These are phyloP conservation scores for Saccharum spontaneum DNA, from an alignment of 176 grass and related monocot species.

Conservation along the genomic window DNA sequence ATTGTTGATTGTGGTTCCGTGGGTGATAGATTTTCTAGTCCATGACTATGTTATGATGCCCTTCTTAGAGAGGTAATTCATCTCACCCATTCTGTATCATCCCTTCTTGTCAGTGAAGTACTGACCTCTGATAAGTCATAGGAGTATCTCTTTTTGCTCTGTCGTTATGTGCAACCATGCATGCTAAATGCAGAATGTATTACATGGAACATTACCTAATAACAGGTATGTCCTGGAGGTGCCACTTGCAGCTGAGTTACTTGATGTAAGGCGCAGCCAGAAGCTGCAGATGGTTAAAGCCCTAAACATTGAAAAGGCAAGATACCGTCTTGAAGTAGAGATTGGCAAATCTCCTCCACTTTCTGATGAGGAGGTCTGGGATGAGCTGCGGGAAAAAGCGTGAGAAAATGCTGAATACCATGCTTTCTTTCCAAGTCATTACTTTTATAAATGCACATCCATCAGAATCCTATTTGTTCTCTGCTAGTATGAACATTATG, in stretches of 20 bases:
- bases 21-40: conserved; percentile 71
- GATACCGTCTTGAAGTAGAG: conserved; percentile 77
- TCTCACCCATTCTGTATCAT: conserved; percentile 5
- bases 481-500: conserved; percentile 22
- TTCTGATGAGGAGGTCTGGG: conserved; percentile 87
- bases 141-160: background rate
- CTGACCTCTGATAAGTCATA: conserved; percentile 17
- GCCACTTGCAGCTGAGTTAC: conserved; percentile 81
- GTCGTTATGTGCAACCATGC: background rate
- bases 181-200: conserved; percentile 42
- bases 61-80: conserved; percentile 88
- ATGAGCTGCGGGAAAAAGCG: conserved; percentile 72
- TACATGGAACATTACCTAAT: conserved; percentile 28
- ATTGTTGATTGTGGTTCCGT: conserved; percentile 73
- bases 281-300: conserved; percentile 84
- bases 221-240: conserved; percentile 92
- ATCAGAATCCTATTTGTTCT: conserved; percentile 15
- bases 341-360: conserved; percentile 87
- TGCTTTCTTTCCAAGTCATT: conserved; percentile 28
- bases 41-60: conserved; percentile 98
- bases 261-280: conserved; percentile 90
- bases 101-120: background rate
- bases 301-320: conserved; percentile 79
- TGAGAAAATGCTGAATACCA: conserved; percentile 50
- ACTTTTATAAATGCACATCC: conserved; percentile 19